These are phyloP conservation scores for Eremothecium sinecaudum DNA, from an alignment of 1,139 yeast species.

Conservation along the genomic window DNA sequence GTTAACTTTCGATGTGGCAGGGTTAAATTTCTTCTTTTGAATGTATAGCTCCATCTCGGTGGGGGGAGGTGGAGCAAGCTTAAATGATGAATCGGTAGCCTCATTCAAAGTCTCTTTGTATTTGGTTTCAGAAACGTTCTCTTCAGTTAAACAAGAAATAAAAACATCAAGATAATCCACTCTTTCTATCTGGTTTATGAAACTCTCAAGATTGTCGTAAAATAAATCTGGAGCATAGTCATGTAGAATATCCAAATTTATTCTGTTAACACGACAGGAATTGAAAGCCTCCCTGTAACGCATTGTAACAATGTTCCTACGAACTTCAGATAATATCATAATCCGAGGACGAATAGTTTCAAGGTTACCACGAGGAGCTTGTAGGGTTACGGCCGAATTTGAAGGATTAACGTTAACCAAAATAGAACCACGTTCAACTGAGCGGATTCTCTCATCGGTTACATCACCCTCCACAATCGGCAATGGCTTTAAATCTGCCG, in stretches of 20 bases:
- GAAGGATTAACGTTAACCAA: conserved; percentile 77
- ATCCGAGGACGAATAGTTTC: conserved; percentile 92
- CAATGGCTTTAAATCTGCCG: conserved; percentile 33
- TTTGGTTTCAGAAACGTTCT: conserved; percentile 75
- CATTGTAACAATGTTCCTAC: conserved; percentile 50
- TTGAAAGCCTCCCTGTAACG: conserved; percentile 65
- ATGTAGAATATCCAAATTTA: conserved; percentile 79
- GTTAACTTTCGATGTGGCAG: conserved; percentile 56
- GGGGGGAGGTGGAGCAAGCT: conserved; percentile 28
- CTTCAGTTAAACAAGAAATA: conserved; percentile 76
- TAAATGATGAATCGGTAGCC: conserved; percentile 27
- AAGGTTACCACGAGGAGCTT: conserved; percentile 92
- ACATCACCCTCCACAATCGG: conserved; percentile 32
- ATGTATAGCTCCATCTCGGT: conserved; percentile 32
- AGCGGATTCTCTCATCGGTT: conserved; percentile 73
- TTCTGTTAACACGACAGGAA: conserved; percentile 83
- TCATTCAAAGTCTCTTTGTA: conserved; percentile 60
- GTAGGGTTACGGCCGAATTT: conserved; percentile 71
- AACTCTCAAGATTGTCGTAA: conserved; percentile 51
- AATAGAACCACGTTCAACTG: conserved; percentile 83
- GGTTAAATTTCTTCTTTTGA: conserved; percentile 33
- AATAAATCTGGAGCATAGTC: conserved; percentile 76
- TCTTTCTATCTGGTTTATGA: conserved; percentile 59
- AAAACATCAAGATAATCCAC: conserved; percentile 79
- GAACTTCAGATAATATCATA: conserved; percentile 77